Evolutionary conservation across 2,329 filamentous ascomycete species (phyloP).

Genomic region (Aspergillus uvarum): DNA sequence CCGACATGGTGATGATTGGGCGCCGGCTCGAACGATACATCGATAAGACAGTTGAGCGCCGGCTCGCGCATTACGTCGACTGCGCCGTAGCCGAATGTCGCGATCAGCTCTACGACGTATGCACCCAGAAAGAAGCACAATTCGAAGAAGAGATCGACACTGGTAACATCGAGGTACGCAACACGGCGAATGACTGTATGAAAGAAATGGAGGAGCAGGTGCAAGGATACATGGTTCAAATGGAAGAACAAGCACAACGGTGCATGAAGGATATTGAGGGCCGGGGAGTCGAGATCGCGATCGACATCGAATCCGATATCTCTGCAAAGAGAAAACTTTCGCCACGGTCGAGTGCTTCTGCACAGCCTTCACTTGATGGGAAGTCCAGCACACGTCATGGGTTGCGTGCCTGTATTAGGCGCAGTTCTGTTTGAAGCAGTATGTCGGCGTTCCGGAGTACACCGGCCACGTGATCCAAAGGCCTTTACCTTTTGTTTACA

Average conservation of each 20-base stretch:
- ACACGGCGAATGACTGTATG: constrained; percentile 17
- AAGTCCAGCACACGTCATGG: no score
- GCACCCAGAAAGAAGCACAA: constrained; percentile 15
- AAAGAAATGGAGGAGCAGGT: constrained; percentile 14
- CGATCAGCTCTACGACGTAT: constrained; percentile 18
- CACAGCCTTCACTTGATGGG: no score
- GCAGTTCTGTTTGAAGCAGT: no score
- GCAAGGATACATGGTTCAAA: constrained; percentile 10
- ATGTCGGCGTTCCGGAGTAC: no score
- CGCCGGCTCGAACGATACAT: constrained; percentile 16
- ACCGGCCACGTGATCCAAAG: no score
- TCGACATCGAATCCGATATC: constrained; percentile 1
- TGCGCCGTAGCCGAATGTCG: constrained; percentile 12
- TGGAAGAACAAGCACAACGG: constrained; percentile 16
- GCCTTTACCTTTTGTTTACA: no score
- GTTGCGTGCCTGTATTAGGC: no score
- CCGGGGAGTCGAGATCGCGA: constrained; percentile 10
- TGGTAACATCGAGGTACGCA: constrained; percentile 16
- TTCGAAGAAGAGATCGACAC: constrained; percentile 18
- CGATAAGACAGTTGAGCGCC: constrained; percentile 12
- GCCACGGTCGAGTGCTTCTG: no score
- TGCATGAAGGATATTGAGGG: constrained; percentile 14
- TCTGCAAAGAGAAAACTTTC: no score
- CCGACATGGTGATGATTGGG: constrained; percentile 12
- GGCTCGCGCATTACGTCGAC: constrained; percentile 16